Conservation (phyloP, 169 alveolate species). For the Cryptosporidium muris region DNA sequence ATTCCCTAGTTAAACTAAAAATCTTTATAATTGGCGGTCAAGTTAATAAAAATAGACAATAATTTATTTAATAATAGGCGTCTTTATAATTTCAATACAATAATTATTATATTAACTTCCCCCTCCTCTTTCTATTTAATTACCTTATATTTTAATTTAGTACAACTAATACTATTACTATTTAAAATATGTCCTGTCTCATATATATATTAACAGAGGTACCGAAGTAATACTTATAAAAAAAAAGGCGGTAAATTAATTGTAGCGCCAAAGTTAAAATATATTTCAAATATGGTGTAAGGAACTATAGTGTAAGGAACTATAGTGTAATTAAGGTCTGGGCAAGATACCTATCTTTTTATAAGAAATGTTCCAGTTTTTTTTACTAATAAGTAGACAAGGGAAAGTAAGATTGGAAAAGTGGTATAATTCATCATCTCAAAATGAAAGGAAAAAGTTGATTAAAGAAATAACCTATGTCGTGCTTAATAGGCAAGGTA, state of each 20-base stretch:
- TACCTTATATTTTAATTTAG: neutral
- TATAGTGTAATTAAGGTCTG: neutral
- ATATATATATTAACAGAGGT: neutral
- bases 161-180: neutral
- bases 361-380: constrained; percentile 91
- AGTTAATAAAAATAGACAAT: neutral
- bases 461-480: constrained; percentile 89
- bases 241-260: too few species aligned
- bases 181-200: neutral
- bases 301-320: neutral
- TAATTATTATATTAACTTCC: neutral
- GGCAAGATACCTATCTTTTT: neutral
- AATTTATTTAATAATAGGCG: constrained; percentile 1
- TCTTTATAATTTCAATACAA: neutral
- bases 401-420: constrained; percentile 96
- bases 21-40: neutral
- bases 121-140: neutral
- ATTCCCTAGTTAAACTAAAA: neutral
- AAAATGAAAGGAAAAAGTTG: constrained; percentile 82
- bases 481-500: constrained; percentile 92
- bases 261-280: too few species aligned
- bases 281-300: too few species aligned
- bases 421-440: constrained; percentile 89
- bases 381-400: constrained; percentile 94
- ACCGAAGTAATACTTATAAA: neutral